Evolutionary conservation across 1,284 basidiomycete species (phyloP), one percentile per base, ranked within the genome.

Genomic region (Boletus sp.): DNA sequence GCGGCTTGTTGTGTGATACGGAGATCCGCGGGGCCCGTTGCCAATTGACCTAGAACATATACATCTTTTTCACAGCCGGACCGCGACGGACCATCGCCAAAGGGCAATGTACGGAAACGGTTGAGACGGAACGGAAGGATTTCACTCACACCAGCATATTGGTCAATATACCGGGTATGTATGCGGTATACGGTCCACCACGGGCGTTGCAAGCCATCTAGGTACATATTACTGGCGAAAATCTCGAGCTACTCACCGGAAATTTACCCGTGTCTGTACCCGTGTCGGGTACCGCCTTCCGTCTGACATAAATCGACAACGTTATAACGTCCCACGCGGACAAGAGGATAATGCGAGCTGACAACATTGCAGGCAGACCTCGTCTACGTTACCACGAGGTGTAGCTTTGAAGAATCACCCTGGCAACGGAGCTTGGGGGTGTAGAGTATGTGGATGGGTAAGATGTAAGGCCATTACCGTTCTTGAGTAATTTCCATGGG

Each of bases 361-460:
- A 35, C 46, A 44, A 31, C 46, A 33, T 44, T 21, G n/a, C 21
- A 49, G 27, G 25, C 6, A 25, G 46, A 31, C 37, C 2, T 31
- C 40, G 14, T 27, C 25, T 33, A 55, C 35, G 23, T 37, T 38
- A 10, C 40, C 33, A 30, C 50, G 49, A 69, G 60, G 46, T 40
- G 19, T n/a, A 19, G 1, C 25, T 33, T 27, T 30, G 11, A 27
- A 25, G 5, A 47, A 93, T 90, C n/a, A 92, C 90, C 16, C 90
- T 91, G 27, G 87, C 88, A 66, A 94, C 90, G 28, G 90, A 92
- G 52, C 88, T 90, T 37, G 93, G 76, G 79, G 93, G 93, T 59
- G 93, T 90, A 28, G 89, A 89, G 75, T 93, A 95, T 2, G 91
- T 89, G 17, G 90, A 90, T 21, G 95, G 85, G 75, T 95, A 95